Conservation (phyloP, 208 protist genomes). For the Pavlovales sp. region DNA sequence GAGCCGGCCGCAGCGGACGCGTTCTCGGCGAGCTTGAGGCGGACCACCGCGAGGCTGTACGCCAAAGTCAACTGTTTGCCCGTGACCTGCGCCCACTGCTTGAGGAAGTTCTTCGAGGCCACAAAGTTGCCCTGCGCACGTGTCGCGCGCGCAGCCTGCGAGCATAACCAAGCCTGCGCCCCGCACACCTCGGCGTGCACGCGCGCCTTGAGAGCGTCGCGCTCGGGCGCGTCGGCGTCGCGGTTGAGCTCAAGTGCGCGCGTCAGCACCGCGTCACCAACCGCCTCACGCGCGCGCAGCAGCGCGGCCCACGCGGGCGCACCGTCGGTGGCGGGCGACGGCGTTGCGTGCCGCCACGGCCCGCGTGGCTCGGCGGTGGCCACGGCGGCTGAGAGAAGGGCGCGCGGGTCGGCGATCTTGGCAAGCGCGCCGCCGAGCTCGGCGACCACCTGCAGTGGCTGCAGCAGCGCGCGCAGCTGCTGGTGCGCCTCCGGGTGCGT, state of each 20-base stretch:
- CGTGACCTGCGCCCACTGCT: neutral
- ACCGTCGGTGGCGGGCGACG: neutral
- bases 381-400: neutral
- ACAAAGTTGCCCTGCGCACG: constrained; percentile 7
- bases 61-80: no score
- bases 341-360: neutral
- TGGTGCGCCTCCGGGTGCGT: neutral
- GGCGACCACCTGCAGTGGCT: constrained; percentile 8
- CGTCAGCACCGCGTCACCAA: neutral
- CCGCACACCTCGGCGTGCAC: neutral
- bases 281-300: neutral
- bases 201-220: neutral
- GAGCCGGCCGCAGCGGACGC: neutral
- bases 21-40: constrained; percentile 3
- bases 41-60: neutral
- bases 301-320: constrained; percentile 4
- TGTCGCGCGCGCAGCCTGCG: neutral
- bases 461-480: neutral
- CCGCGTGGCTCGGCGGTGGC: neutral
- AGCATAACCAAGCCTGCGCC: neutral
- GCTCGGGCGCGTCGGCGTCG: neutral
- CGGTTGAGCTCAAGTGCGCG: neutral
- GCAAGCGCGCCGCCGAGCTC: neutral
- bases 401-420: neutral
- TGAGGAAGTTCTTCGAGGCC: neutral